Conservation (phyloP, 306 rosid species). For the Inga leiocalycina region DNA sequence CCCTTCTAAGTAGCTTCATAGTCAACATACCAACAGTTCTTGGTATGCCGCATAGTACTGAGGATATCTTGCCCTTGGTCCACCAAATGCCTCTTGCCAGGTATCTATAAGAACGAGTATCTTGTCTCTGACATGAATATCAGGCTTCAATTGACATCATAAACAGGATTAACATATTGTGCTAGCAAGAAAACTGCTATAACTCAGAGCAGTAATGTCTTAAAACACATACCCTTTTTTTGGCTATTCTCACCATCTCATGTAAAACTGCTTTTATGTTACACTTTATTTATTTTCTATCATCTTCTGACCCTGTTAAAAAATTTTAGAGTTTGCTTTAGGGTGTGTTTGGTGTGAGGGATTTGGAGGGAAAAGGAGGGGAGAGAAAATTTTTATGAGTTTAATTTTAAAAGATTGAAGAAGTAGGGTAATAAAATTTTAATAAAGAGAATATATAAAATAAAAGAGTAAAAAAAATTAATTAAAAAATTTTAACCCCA, state of each 20-base stretch:
- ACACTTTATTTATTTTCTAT: too few relatives aligned
- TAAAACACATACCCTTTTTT: slow-evolving; percentile 74
- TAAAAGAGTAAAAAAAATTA: too few relatives aligned
- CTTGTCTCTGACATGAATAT: slow-evolving; percentile 88
- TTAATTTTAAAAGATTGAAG: too few relatives aligned
- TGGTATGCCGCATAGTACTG: slow-evolving; percentile 92
- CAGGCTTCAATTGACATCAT: slow-evolving; percentile 70
- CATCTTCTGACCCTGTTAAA: too few relatives aligned
- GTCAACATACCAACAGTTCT: slow-evolving; percentile 78
- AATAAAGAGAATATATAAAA: too few relatives aligned
- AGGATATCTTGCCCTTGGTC: slow-evolving; percentile 95
- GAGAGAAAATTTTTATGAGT: too few relatives aligned
- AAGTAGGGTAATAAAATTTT: too few relatives aligned
- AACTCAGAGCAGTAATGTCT: slow-evolving; percentile 34
- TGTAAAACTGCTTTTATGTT: neutral
- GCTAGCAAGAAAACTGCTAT: slow-evolving; percentile 26
- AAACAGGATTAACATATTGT: slow-evolving; percentile 40
- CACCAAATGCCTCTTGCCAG: slow-evolving; percentile 99
- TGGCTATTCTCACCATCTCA: slow-evolving; percentile 90
- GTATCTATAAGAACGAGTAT: slow-evolving; percentile 83
- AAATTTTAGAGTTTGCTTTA: too few relatives aligned
- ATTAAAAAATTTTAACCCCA: too few relatives aligned
- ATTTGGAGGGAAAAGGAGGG: too few relatives aligned
- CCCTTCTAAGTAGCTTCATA: slow-evolving; percentile 16
- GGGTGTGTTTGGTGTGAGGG: too few relatives aligned